Evolutionary conservation across 2,329 filamentous ascomycete species (phyloP), one percentile per base, ranked within the genome.

Genomic region (Periconia sp.): DNA sequence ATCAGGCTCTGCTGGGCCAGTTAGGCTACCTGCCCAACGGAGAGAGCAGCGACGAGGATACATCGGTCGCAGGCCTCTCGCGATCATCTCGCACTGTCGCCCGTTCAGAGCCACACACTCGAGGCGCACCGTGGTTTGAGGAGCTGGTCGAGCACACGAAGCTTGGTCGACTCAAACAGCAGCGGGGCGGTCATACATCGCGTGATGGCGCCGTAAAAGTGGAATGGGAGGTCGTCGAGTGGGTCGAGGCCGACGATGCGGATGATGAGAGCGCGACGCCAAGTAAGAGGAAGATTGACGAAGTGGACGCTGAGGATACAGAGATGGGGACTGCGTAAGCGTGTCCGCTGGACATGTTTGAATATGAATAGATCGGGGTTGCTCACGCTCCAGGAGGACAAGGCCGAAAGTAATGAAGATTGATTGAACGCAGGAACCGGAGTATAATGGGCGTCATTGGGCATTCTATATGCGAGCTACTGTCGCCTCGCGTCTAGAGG

Each of bases 181-280:
- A 78, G 61, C 78, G 76, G 46, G 82, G 83, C 12, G 79, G 80
- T 43, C 80, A 83, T 18, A 71, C 78, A 23, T 85, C 80, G 36
- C 71, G 73, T n/a, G 84, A 89, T 63, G 86, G 86, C 12, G 78
- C 74, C 19, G 80, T 84, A 25, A 81, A 76, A 31, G 79, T 94
- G 9, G 86, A 94, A 62, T 95, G 89, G 88, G 90, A 95, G 70
- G 79, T 96, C 51, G 78, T 86, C 26, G 91, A 96, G 71, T 92
- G 62, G 64, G 65, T 55, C 4, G 67, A 68, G 61, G 53, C 67
- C 61, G 57, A 69, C 46, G 56, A 74, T 47, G 54, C 70, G 46
- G 59, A 66, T 53, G 61, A 73, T 44, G 52, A 74, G 49, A 35
- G 45, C 17, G 32, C 53, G 6, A 50, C 55, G 11, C 53, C 61